These are phyloP conservation scores for Phallus indusiatus DNA, from an alignment of 768 basidiomycete species.

Conservation along the genomic window DNA sequence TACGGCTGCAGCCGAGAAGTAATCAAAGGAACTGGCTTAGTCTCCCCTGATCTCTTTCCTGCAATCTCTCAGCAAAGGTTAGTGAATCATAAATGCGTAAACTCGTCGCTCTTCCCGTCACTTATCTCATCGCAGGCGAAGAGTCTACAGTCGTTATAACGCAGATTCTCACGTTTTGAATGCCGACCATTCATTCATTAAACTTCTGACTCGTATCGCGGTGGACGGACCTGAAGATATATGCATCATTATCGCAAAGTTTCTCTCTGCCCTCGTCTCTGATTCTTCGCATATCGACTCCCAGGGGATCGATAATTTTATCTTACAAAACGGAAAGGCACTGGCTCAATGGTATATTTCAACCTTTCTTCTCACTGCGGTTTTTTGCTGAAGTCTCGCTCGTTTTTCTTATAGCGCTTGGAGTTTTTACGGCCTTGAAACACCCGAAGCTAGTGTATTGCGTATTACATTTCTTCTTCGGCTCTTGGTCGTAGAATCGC, in stretches of 20 bases:
- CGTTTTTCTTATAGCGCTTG: conserved; percentile 39
- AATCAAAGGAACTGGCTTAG: conserved; percentile 36
- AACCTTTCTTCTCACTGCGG: background rate
- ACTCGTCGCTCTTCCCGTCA: background rate
- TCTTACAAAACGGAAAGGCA: conserved; percentile 49
- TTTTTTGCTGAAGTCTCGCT: background rate
- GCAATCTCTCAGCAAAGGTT: conserved; percentile 48
- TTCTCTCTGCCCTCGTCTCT: conserved; percentile 49
- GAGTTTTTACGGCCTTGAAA: conserved; percentile 57
- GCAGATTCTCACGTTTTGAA: conserved; percentile 48
- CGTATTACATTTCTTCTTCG: conserved; percentile 51
- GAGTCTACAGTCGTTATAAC: conserved; percentile 31
- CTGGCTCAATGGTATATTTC: conserved; percentile 49
- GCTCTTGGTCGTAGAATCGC: conserved; percentile 50
- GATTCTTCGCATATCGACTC: conserved; percentile 52
- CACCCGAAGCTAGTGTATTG: conserved; percentile 40
- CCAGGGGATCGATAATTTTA: conserved; percentile 66
- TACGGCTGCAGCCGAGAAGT: conserved; percentile 55
- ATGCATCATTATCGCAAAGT: conserved; percentile 47
- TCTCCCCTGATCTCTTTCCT: conserved; percentile 36
- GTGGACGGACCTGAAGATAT: conserved; percentile 39
- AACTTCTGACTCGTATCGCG: conserved; percentile 43
- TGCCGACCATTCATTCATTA: conserved; percentile 47
- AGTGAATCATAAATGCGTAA: background rate
- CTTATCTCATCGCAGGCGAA: conserved; percentile 33